Percentiles rank a stretch among this genome's conserved stretches.
These are phyloP conservation scores for Massariosphaeria phaeospora DNA, from an alignment of 495 filamentous ascomycete genomes.

Conservation along the genomic window DNA sequence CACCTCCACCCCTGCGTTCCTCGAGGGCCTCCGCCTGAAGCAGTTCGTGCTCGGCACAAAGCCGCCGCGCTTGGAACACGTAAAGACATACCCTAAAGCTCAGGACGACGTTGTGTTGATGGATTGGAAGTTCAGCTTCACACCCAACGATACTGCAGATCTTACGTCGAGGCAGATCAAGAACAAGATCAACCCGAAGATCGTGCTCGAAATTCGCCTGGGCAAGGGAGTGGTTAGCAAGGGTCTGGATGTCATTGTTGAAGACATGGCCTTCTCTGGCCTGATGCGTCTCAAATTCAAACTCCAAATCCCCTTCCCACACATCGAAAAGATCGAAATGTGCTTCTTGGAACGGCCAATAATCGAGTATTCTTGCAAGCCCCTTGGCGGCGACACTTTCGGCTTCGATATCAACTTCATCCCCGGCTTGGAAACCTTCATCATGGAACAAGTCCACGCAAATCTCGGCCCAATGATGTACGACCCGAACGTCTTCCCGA, in stretches of 20 bases:
- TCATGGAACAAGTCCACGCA: slow-evolving; percentile 90
- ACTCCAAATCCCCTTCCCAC: slow-evolving; percentile 90
- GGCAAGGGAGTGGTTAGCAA: slow-evolving; percentile 95
- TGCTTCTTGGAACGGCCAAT: slow-evolving; percentile 72
- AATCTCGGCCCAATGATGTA: slow-evolving; percentile 97
- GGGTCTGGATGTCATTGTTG: slow-evolving; percentile 93
- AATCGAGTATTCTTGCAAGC: slow-evolving; percentile 96
- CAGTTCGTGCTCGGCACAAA: slow-evolving; percentile 90
- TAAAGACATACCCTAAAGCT: slow-evolving; percentile 95
- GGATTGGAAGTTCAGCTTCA: slow-evolving; percentile 99
- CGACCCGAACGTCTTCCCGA: slow-evolving; percentile 91
- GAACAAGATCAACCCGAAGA: slow-evolving; percentile 94
- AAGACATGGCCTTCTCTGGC: slow-evolving; percentile 92
- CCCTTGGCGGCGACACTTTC: slow-evolving; percentile 87
- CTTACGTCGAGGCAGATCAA: slow-evolving; percentile 84
- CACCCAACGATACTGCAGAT: slow-evolving; percentile 86
- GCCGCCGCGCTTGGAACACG: slow-evolving; percentile 91
- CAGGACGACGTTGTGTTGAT: slow-evolving; percentile 94
- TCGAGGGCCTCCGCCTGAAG: slow-evolving; percentile 88
- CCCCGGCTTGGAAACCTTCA: slow-evolving; percentile 86
- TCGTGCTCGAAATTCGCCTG: slow-evolving; percentile 86
- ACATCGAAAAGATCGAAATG: slow-evolving; percentile 87
- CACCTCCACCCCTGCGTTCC: slow-evolving; percentile 80
- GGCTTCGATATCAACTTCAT: slow-evolving; percentile 99
- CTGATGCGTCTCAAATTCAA: slow-evolving; percentile 96